These are phyloP conservation scores for Salisapilia sapeloensis DNA, from an alignment of 352 stramenopile species.

Conservation along the genomic window DNA sequence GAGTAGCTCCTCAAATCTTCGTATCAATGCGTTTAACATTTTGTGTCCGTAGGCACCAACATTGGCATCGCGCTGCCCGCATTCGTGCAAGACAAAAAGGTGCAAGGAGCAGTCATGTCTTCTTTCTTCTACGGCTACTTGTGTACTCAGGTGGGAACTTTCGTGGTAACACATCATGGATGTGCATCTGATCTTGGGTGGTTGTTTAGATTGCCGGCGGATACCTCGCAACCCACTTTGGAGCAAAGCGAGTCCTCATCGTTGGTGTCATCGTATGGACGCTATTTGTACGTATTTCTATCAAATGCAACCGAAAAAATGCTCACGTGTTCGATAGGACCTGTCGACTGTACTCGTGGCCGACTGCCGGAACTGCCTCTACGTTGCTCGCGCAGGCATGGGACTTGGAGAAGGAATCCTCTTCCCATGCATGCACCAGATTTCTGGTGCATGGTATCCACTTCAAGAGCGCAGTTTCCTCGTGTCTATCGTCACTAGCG, in stretches of 20 bases:
- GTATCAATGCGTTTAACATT: not conserved
- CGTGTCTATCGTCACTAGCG: conserved; percentile 56
- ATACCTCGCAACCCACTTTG: conserved; percentile 49
- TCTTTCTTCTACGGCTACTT: conserved; percentile 83
- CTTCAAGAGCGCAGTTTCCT: conserved; percentile 66
- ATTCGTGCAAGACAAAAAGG: conserved; percentile 53
- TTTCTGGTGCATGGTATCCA: conserved; percentile 70
- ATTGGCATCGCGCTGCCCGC: conserved; percentile 71
- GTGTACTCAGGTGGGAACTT: conserved; percentile 44
- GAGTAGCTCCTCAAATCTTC: not conserved
- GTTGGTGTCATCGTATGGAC: conserved; percentile 70
- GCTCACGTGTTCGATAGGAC: conserved; percentile 11
- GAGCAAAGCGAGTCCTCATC: conserved; percentile 57
- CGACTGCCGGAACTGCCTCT: conserved; percentile 44
- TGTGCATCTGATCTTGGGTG: not conserved
- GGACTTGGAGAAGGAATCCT: conserved; percentile 74
- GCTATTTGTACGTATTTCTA: conserved; percentile 27
- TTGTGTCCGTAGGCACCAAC: conserved; percentile 40
- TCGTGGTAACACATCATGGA: not conserved
- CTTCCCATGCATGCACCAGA: conserved; percentile 80
- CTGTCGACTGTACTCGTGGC: conserved; percentile 53
- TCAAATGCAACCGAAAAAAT: not conserved
- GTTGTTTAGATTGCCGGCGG: conserved; percentile 44
- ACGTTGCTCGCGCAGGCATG: conserved; percentile 62
- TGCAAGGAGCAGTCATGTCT: conserved; percentile 67